These are phyloP conservation scores for Populus davidiana DNA, from an alignment of 345 rosid species.

Conservation along the genomic window DNA sequence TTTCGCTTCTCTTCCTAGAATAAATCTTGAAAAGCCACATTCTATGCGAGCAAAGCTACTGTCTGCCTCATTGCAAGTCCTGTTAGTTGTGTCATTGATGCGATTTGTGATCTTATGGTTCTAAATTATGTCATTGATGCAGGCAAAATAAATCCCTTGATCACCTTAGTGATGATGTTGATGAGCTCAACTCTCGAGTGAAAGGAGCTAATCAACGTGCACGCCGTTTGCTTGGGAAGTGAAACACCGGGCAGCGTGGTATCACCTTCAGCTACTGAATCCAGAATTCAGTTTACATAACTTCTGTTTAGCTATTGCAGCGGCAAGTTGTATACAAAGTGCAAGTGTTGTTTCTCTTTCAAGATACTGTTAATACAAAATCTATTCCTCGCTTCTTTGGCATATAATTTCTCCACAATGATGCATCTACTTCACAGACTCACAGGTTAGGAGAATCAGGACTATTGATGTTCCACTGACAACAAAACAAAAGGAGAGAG, in stretches of 20 bases:
- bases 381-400: not conserved
- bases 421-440: not conserved
- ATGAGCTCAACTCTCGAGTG: slow-evolving; percentile 33
- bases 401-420: not conserved
- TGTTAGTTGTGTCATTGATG: too few relatives aligned
- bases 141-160: slow-evolving; percentile 35
- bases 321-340: not conserved
- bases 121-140: not conserved
- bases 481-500: too few relatives aligned
- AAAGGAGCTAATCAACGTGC: slow-evolving; percentile 37
- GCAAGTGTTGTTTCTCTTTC: not conserved
- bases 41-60: not conserved
- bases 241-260: not conserved
- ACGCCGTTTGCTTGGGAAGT: slow-evolving; percentile 24
- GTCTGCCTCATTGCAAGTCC: too few relatives aligned
- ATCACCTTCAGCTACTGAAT: not conserved
- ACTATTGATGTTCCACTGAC: not conserved
- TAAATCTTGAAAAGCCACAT: not conserved
- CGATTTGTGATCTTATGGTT: not conserved
- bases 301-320: not conserved
- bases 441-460: not conserved
- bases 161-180: slow-evolving; percentile 30
- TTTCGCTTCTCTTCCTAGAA: not conserved
- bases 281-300: not conserved
- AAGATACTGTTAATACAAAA: not conserved